Percentiles rank a stretch among this genome's conserved stretches.
Evolutionary conservation across 257 asterid species (phyloP).

Genomic region (Gentiana straminea): DNA sequence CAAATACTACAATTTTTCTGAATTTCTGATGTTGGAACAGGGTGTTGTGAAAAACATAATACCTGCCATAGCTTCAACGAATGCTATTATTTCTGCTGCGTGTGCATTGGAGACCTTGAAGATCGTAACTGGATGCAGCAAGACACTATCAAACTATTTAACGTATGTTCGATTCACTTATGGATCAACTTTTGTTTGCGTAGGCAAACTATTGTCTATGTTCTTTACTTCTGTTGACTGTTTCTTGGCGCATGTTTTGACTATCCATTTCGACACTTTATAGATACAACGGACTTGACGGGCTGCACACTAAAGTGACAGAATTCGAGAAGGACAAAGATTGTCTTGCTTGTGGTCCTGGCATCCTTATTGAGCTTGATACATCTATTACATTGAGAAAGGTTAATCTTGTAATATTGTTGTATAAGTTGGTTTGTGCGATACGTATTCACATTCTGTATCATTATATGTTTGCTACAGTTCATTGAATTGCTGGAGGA

Average conservation of each 20-base stretch:
- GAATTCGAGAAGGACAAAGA: slow-evolving; percentile 76
- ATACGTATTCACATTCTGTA: too few relatives aligned
- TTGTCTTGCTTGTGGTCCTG: slow-evolving; percentile 97
- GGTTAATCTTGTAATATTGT: slow-evolving; percentile 30
- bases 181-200: background rate
- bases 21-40: slow-evolving; percentile 22
- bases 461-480: slow-evolving; percentile 32
- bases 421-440: too few relatives aligned
- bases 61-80: slow-evolving; percentile 98
- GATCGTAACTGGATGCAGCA: slow-evolving; percentile 94
- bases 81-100: slow-evolving; percentile 92
- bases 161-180: slow-evolving; percentile 41
- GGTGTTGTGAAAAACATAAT: slow-evolving; percentile 98
- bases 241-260: too few relatives aligned
- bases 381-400: slow-evolving; percentile 60
- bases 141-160: slow-evolving; percentile 66
- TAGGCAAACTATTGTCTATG: too few relatives aligned
- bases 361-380: slow-evolving; percentile 84
- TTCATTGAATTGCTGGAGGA: slow-evolving; percentile 77
- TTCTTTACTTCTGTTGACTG: too few relatives aligned
- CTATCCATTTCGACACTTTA: too few relatives aligned
- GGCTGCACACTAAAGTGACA: slow-evolving; percentile 88
- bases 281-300: slow-evolving; percentile 69
- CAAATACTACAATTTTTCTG: background rate
- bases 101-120: slow-evolving; percentile 97